Evolutionary conservation across 352 stramenopile species (phyloP), one percentile per base, ranked within the genome.

Genomic region (Sclerospora graminicola): DNA sequence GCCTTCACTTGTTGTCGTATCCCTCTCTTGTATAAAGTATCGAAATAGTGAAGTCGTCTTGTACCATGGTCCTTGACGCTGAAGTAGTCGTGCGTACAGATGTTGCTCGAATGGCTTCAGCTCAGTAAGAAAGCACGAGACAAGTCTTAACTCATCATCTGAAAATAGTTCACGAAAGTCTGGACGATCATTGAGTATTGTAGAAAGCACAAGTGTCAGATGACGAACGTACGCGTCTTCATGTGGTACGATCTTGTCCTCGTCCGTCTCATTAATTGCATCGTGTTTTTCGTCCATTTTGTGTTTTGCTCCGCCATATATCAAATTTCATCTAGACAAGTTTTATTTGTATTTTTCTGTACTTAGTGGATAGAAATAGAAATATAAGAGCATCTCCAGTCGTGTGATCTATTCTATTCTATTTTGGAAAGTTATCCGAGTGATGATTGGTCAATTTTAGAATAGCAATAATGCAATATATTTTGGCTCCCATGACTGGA

Each of bases 1-100:
- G 2, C 39, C 38, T 20, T 1, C 34, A 5, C 2, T 5, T 31
- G 16, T 26, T 29, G 30, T 8, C 35, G 45, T 8, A 52, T 29
- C 52, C 6, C 29, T 37, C 23, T 45, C 39, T 2, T 53, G 24
- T 5, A 44, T 46, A 41, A 87, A 83, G 39, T 89, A 88, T 14
- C 54, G 62, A 13, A 81, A 56, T 16, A 91, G 53, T 18, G 74
- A 81, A 14, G 60, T 59, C 0, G 63, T 73, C 48, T 77, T 80
- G 48, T 84, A 84, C 80, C 80, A 92, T 34, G 65, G 58, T 0
- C 77, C 80, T 44, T 80, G 82, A 23, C 80, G 80, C 44, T 89
- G 77, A 18, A 92, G 72, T 16, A 89, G 47, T 8, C 75, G 80
- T 29, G 78, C 74, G 38, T 88, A 89, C 18, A 92, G 41, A n/a